Conservation (phyloP, 1,139 yeast genomes). For the Yarrowia galli region DNA sequence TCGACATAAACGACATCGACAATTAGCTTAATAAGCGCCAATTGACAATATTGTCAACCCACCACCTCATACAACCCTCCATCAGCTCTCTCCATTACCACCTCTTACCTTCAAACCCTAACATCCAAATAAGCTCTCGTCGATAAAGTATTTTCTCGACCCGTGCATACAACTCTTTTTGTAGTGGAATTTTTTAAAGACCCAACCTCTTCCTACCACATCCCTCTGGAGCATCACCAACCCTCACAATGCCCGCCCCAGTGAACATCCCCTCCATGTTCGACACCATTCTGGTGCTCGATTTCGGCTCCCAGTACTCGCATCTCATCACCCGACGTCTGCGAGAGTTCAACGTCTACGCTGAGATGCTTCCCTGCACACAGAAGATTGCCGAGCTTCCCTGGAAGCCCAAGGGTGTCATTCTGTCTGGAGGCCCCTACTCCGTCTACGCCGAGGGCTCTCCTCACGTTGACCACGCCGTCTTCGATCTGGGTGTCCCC, state of each 20-base stretch:
- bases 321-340: conserved; percentile 96
- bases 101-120: conserved; percentile 3
- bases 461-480: conserved; percentile 96
- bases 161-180: conserved; percentile 13
- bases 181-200: conserved; percentile 24
- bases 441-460: conserved; percentile 94
- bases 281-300: conserved; percentile 96
- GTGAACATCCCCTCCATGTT: conserved; percentile 76
- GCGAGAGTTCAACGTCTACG: conserved; percentile 97
- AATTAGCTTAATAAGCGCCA: neutral
- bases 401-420: conserved; percentile 97
- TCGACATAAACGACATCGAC: too few relatives aligned
- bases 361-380: conserved; percentile 99
- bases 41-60: too few relatives aligned
- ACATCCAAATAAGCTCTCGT: conserved; percentile 14
- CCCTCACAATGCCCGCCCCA: conserved; percentile 44
- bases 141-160: conserved; percentile 29
- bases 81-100: neutral
- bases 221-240: conserved; percentile 17
- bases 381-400: conserved; percentile 90
- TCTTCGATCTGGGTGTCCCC: conserved; percentile 90
- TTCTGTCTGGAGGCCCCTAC: conserved; percentile 97
- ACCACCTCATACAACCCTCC: neutral
- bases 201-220: conserved; percentile 19
- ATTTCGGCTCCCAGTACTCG: conserved; percentile 97